These are phyloP conservation scores for Colletotrichum tabaci DNA, from an alignment of 2,329 filamentous ascomycete species.

Conservation along the genomic window DNA sequence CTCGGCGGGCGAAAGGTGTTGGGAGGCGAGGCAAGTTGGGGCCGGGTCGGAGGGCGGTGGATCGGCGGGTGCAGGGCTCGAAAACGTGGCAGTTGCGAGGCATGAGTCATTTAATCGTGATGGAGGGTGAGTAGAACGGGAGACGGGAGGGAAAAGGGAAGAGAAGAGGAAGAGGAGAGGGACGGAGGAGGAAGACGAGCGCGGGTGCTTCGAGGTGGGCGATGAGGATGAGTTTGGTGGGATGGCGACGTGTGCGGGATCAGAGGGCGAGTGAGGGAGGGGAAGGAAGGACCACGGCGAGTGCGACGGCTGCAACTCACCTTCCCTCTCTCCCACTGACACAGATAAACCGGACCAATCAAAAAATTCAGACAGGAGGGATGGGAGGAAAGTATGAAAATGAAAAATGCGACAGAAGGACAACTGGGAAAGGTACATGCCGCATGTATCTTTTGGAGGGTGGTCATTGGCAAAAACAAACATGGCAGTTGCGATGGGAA, in stretches of 20 bases:
- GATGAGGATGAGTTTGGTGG: conserved; percentile 43
- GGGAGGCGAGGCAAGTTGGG: conserved; percentile 36
- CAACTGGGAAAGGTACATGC: conserved; percentile 35
- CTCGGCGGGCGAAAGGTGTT: conserved; percentile 37
- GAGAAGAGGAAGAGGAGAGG: conserved; percentile 32
- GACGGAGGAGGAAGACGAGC: conserved; percentile 20
- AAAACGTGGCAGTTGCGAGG: conserved; percentile 25
- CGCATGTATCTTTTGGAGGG: conserved; percentile 31
- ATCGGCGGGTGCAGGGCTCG: conserved; percentile 20
- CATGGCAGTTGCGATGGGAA: conserved; percentile 31
- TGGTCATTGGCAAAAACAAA: conserved; percentile 7
- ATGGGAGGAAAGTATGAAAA: not conserved
- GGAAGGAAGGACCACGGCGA: not conserved
- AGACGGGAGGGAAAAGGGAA: conserved; percentile 22
- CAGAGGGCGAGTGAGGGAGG: conserved; percentile 20
- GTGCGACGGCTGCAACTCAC: not conserved
- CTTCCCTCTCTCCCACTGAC: not conserved
- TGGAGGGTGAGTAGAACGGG: conserved; percentile 38
- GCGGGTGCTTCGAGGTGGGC: conserved; percentile 42
- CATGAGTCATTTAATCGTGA: conserved; percentile 31
- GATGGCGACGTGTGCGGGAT: conserved; percentile 37
- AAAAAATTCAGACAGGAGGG: conserved; percentile 37
- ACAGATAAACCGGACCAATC: conserved; percentile 35
- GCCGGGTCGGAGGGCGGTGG: conserved; percentile 23
- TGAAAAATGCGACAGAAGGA: conserved; percentile 29